These are phyloP conservation scores for Boletus semigastroideus DNA, from an alignment of 1,284 basidiomycete genomes.

Conservation along the genomic window DNA sequence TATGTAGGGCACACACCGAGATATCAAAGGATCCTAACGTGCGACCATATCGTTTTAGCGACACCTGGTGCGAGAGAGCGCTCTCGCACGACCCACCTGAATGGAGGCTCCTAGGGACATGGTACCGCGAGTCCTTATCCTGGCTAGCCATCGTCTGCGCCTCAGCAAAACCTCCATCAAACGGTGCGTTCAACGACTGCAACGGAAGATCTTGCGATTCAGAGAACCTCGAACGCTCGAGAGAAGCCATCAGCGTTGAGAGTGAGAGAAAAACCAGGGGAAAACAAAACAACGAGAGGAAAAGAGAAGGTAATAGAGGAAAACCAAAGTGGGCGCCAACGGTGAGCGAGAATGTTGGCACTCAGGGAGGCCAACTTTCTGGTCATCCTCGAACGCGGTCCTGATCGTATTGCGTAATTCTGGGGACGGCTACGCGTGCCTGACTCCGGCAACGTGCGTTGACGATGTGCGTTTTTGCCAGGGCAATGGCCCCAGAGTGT, in stretches of 20 bases:
- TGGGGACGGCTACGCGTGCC: no score
- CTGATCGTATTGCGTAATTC: no score
- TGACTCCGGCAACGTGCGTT: no score
- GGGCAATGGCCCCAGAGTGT: no score
- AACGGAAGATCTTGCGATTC: slow-evolving; percentile 5
- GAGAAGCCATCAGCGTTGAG: slow-evolving; percentile 12
- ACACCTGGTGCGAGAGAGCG: not conserved
- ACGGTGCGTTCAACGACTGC: not conserved
- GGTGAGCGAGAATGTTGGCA: no score
- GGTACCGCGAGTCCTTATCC: slow-evolving; percentile 14
- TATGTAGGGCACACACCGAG: slow-evolving; percentile 3
- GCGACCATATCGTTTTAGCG: not conserved
- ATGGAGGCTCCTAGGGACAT: not conserved
- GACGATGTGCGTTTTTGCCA: no score
- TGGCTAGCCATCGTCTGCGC: not conserved
- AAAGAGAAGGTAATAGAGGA: no score
- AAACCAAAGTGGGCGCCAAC: not conserved
- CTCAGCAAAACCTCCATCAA: not conserved
- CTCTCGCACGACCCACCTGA: slow-evolving; percentile 7
- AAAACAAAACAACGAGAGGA: not conserved
- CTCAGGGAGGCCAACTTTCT: no score
- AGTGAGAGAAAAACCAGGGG: not conserved
- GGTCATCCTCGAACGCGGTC: no score
- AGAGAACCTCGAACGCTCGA: slow-evolving; percentile 1
- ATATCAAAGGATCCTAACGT: slow-evolving; percentile 2